Base-by-base conservation (phyloP, 345 rosid species). In the Abelmoschus esculentus region DNA sequence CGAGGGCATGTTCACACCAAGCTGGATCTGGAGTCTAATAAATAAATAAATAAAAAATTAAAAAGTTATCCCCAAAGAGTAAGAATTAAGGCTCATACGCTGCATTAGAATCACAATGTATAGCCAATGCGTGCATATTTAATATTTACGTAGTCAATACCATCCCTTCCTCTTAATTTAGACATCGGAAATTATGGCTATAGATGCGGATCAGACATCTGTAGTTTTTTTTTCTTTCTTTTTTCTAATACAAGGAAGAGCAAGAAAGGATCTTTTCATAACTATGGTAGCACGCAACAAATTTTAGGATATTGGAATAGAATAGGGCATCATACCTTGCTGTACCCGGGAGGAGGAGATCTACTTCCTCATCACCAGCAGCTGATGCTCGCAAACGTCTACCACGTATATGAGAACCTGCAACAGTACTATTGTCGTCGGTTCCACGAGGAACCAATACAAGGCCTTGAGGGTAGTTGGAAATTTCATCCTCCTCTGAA, bases 341-440 rank as follows among this genome's bases (percentile, higher is more conserved):
- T 68, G 99, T 95, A 52, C 96, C 99, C n/a, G 97, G 99, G 18
- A 95, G 97, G 65, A 95, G 96, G 67, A 95, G 99, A 81, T 95
- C 97, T 17, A 95, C 99, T 83, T 87, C 99, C 84, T 88, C 96
- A 63, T 88, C 84, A 28, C 98, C 97, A 13, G 74, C 92, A 70
- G 93, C 82, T 4, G 93, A 89, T 34, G 96, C 91, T 61, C 96
- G 84, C 73, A 95, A 77, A 65, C 96, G 86, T 72, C 96, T 87
- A 60, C 99, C 99, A 79, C 97, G 83, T 17, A 95, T 84, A 74
- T 91, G 99, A 74, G 99, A 76, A 28, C 97, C 96, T 50, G 85
- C 88, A 53, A 90, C 89, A n/a, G 79, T 80, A 69, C 81, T 86
- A 70, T 26, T 56, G 61, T 85, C 86, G 46, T 84, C 92, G 9